Conservation (phyloP, 1,139 yeast species). For the Lodderomyces orthopsilosis region DNA sequence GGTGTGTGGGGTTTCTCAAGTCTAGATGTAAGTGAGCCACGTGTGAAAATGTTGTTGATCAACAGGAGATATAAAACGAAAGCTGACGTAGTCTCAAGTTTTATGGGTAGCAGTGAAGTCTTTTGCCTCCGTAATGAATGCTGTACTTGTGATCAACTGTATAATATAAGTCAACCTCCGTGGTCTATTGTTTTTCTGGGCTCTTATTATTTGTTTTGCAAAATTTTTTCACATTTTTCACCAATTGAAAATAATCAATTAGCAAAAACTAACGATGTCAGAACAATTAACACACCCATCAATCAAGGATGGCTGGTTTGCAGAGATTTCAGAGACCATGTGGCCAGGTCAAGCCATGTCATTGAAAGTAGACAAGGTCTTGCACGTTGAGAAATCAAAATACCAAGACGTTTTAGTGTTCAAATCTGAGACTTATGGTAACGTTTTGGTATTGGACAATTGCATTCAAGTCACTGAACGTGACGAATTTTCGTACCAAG, state of each 20-base stretch:
- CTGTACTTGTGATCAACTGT: no score
- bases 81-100: no score
- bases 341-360: constrained; percentile 98
- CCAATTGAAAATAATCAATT: no score
- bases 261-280: constrained; percentile 15
- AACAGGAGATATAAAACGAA: no score
- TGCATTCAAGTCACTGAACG: constrained; percentile 92
- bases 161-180: no score
- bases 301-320: constrained; percentile 85
- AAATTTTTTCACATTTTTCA: constrained; percentile 1
- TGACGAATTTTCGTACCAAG: constrained; percentile 93
- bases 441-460: constrained; percentile 86
- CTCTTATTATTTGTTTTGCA: background rate
- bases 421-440: constrained; percentile 85
- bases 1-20: background rate
- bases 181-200: no score
- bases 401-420: constrained; percentile 89
- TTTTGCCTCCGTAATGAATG: no score
- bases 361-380: constrained; percentile 73
- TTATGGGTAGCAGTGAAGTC: no score
- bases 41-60: background rate
- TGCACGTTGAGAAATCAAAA: constrained; percentile 77
- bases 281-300: constrained; percentile 65
- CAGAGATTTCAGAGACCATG: constrained; percentile 81
- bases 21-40: no score